These are phyloP conservation scores for Boletellus ananiceps DNA, from an alignment of 768 basidiomycete species.

Conservation along the genomic window DNA sequence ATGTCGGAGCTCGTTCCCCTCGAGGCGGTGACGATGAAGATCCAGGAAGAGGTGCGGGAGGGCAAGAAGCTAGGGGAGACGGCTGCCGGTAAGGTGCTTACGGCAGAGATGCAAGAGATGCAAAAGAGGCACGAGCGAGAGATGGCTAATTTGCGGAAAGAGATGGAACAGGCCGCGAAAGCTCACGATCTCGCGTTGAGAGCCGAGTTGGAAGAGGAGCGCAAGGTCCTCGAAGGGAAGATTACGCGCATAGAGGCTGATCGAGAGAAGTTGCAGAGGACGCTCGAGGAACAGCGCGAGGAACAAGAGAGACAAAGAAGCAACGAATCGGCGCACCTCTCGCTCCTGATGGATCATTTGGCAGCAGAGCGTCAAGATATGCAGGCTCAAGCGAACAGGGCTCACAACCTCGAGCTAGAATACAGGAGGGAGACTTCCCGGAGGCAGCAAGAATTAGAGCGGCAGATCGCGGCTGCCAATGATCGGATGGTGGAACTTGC, in stretches of 20 bases:
- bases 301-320: not conserved
- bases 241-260: not conserved
- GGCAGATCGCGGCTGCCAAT: not conserved
- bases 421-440: not conserved
- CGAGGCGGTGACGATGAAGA: constrained; percentile 35
- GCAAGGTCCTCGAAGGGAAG: constrained; percentile 2
- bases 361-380: not conserved
- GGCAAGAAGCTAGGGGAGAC: constrained; percentile 43
- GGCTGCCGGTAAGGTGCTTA: constrained; percentile 41
- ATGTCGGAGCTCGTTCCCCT: constrained; percentile 36
- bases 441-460: not conserved
- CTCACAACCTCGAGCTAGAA: not conserved
- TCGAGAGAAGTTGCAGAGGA: not conserved
- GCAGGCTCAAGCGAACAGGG: not conserved
- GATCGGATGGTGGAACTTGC: not conserved
- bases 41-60: constrained; percentile 45
- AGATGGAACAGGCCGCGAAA: constrained; percentile 39
- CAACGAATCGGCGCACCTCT: not conserved
- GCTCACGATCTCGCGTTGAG: not conserved
- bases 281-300: constrained; percentile 1
- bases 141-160: constrained; percentile 36
- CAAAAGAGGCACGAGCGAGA: constrained; percentile 38
- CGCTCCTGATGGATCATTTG: not conserved
- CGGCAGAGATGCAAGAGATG: constrained; percentile 39
- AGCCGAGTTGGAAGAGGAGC: constrained; percentile 3